Percentiles rank a stretch among this genome's conserved stretches.
Evolutionary conservation across 768 basidiomycete species (phyloP).

Genomic region (Gymnopilus dilepis): DNA sequence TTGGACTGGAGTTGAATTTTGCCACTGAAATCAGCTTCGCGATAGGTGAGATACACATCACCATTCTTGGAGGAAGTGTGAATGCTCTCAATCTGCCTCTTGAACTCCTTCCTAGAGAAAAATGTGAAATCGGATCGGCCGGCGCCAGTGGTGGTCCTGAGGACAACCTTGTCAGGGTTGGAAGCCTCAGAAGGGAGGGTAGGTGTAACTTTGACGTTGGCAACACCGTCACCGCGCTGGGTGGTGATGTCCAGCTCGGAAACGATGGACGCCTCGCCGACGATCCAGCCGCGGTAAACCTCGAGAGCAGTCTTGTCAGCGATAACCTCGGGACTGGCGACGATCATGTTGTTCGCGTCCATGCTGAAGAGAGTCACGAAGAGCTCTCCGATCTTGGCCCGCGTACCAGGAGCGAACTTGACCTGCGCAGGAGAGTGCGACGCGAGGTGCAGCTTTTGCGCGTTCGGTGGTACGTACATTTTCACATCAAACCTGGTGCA

Average conservation of each 20-base stretch:
- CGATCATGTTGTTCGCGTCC: slow-evolving; percentile 49
- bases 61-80: slow-evolving; percentile 57
- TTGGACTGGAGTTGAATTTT: slow-evolving; percentile 48
- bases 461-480: slow-evolving; percentile 52
- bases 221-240: slow-evolving; percentile 54
- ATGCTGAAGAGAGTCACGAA: slow-evolving; percentile 47
- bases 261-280: slow-evolving; percentile 58
- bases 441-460: slow-evolving; percentile 53
- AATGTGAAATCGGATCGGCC: slow-evolving; percentile 59
- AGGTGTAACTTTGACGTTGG: slow-evolving; percentile 55
- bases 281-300: slow-evolving; percentile 60
- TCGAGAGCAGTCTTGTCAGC: slow-evolving; percentile 48
- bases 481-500: slow-evolving; percentile 64
- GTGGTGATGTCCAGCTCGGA: slow-evolving; percentile 48
- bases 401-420: slow-evolving; percentile 50
- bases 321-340: slow-evolving; percentile 44
- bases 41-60: slow-evolving; percentile 62
- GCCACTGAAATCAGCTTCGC: slow-evolving; percentile 54
- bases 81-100: slow-evolving; percentile 51
- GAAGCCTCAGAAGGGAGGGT: slow-evolving; percentile 36
- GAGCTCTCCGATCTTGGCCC: slow-evolving; percentile 45
- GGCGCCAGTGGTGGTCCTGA: slow-evolving; percentile 57
- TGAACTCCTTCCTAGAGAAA: slow-evolving; percentile 40
- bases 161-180: slow-evolving; percentile 38
- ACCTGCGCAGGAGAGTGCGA: slow-evolving; percentile 53